phyloP scores from a whole-genome alignment of 2,329 filamentous ascomycete genomes.

The Penicillium sp. region DNA sequence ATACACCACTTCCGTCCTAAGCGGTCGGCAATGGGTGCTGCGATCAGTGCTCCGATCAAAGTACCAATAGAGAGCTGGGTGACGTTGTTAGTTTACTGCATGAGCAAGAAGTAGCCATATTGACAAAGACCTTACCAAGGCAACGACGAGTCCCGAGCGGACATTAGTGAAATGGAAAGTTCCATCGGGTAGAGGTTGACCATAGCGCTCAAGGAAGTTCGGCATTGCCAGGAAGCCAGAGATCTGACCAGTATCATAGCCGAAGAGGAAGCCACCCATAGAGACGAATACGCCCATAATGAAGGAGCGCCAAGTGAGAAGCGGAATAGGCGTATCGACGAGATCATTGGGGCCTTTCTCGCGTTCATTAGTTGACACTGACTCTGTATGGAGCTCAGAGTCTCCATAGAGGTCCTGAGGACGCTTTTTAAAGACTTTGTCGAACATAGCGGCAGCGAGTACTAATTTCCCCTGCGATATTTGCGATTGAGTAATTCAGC shows the following conservation, averaged over 20 bases:
- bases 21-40: constrained; percentile 42
- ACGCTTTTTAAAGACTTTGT: constrained; percentile 17
- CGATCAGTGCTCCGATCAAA: constrained; percentile 41
- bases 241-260: constrained; percentile 46
- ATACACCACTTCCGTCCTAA: constrained; percentile 45
- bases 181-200: constrained; percentile 29
- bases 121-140: constrained; percentile 30
- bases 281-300: constrained; percentile 41
- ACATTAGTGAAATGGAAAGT: constrained; percentile 40
- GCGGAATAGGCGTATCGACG: constrained; percentile 28
- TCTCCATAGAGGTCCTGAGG: constrained; percentile 13
- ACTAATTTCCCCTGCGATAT: not conserved
- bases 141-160: constrained; percentile 44
- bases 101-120: not conserved
- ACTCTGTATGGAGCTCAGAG: constrained; percentile 14
- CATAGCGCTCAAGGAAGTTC: constrained; percentile 41
- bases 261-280: constrained; percentile 46
- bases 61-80: constrained; percentile 43
- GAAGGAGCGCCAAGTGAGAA: constrained; percentile 34
- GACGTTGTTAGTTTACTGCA: not conserved
- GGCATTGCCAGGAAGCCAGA: constrained; percentile 44
- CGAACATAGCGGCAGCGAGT: constrained; percentile 13
- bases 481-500: not conserved
- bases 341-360: constrained; percentile 20
- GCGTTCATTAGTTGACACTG: constrained; percentile 17